phyloP scores from a whole-genome alignment of 768 basidiomycete species.

The Lactifluus hygrophoroides region DNA sequence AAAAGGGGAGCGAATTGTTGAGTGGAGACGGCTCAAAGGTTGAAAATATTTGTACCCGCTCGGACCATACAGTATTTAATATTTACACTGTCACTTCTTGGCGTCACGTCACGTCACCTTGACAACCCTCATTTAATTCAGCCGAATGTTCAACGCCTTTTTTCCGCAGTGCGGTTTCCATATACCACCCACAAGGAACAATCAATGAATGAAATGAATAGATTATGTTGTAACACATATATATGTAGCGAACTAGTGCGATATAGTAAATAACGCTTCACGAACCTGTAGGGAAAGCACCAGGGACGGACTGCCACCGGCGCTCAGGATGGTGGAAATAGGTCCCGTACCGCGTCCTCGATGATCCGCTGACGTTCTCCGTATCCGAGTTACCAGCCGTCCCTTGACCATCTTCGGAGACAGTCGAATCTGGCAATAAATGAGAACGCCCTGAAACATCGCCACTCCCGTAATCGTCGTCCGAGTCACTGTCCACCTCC shows the following conservation, averaged over 20 bases:
- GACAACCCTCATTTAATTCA: background rate
- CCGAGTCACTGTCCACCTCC: constrained; percentile 36
- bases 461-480: constrained; percentile 37
- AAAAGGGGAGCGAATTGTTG: background rate
- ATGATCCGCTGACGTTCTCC: constrained; percentile 21
- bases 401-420: constrained; percentile 12
- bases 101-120: background rate
- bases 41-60: background rate
- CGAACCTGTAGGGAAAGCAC: constrained; percentile 38
- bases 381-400: constrained; percentile 21
- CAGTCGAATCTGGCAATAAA: constrained; percentile 35
- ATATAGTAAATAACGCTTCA: background rate
- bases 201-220: background rate
- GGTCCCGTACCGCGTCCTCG: constrained; percentile 50
- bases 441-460: constrained; percentile 22
- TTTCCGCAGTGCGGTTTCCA: too few species aligned
- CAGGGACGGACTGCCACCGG: constrained; percentile 48
- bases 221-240: background rate
- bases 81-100: too few species aligned
- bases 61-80: too few species aligned
- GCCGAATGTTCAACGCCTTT: background rate
- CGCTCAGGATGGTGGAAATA: constrained; percentile 85
- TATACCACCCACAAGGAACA: too few species aligned
- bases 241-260: background rate
- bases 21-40: background rate